phyloP scores from a whole-genome alignment of 345 rosid genomes.

The Eucalyptus camaldulensis region DNA sequence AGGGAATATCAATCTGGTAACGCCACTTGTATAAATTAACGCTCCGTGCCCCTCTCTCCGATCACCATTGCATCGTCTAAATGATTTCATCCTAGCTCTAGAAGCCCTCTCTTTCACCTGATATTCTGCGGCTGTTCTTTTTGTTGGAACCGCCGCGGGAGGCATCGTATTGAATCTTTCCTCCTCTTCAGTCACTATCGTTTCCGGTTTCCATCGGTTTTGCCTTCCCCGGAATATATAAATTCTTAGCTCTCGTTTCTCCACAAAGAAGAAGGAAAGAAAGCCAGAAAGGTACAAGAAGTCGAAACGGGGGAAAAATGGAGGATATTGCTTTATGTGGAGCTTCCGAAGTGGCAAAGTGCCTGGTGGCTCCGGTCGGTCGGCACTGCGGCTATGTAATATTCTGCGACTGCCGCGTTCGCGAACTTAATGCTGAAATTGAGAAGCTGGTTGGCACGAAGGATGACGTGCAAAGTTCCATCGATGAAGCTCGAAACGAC shows the following conservation, averaged over 20 bases:
- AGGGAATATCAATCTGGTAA: not conserved
- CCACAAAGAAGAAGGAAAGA: no score
- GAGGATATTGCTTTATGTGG: not conserved
- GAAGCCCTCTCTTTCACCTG: fast-evolving
- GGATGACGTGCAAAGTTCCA: fast-evolving
- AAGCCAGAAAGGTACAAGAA: no score
- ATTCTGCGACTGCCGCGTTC: fast-evolving
- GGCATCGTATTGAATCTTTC: not conserved
- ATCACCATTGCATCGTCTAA: not conserved
- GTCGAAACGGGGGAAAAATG: not conserved
- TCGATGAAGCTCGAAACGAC: not conserved
- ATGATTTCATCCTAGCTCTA: not conserved
- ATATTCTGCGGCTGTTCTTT: not conserved
- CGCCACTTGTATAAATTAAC: not conserved
- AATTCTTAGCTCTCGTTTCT: no score
- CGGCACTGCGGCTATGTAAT: not conserved
- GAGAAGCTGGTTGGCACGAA: fast-evolving
- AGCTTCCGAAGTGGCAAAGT: not conserved
- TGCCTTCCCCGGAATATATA: not conserved
- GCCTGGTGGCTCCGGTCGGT: not conserved
- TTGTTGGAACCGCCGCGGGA: not conserved
- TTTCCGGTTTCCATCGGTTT: not conserved
- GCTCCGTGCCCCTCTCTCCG: fast-evolving
- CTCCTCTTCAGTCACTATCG: not conserved
- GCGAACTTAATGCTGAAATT: not conserved